phyloP scores from a whole-genome alignment of 176 grass and related monocot species.

The Phoenix roebelenii region DNA sequence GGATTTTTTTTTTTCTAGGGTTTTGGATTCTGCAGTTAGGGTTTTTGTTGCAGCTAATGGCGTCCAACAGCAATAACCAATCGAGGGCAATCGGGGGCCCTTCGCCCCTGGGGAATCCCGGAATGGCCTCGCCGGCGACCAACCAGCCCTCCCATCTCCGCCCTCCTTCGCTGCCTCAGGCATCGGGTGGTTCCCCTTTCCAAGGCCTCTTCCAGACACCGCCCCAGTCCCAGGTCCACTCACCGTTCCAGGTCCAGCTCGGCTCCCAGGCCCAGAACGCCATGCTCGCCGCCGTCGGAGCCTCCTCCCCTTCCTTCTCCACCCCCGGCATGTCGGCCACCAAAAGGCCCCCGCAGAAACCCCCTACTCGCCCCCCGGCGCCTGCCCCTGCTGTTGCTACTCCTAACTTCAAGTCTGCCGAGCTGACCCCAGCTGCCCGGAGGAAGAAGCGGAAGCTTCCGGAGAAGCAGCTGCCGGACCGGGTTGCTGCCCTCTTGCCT shows the following conservation, averaged over 20 bases:
- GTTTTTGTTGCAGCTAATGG: no score
- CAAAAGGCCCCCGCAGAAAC: constrained; percentile 77
- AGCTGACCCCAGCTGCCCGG: constrained; percentile 65
- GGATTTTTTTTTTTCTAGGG: no score
- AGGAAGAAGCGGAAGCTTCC: constrained; percentile 90
- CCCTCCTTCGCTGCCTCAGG: constrained; percentile 28
- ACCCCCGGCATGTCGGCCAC: constrained; percentile 22
- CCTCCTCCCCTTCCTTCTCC: constrained; percentile 16
- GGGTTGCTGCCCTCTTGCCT: constrained; percentile 72
- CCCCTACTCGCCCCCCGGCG: constrained; percentile 26
- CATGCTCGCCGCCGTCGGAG: constrained; percentile 19
- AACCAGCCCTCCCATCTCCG: constrained; percentile 59
- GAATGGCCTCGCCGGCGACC: constrained; percentile 5
- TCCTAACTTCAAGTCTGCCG: constrained; percentile 23
- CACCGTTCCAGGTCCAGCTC: constrained; percentile 91
- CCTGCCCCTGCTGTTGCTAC: constrained; percentile 28
- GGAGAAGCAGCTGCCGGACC: constrained; percentile 87
- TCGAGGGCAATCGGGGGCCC: constrained; percentile 7
- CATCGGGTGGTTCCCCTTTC: constrained; percentile 31
- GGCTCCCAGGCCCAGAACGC: constrained; percentile 9
- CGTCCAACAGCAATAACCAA: no score
- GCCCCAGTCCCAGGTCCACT: constrained; percentile 25
- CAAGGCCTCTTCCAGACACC: constrained; percentile 62
- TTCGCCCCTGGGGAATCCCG: constrained; percentile 20
- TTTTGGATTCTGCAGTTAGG: no score